Base-by-base conservation (phyloP, 495 filamentous ascomycete genomes). In the Hypomontagnella monticulosa region DNA sequence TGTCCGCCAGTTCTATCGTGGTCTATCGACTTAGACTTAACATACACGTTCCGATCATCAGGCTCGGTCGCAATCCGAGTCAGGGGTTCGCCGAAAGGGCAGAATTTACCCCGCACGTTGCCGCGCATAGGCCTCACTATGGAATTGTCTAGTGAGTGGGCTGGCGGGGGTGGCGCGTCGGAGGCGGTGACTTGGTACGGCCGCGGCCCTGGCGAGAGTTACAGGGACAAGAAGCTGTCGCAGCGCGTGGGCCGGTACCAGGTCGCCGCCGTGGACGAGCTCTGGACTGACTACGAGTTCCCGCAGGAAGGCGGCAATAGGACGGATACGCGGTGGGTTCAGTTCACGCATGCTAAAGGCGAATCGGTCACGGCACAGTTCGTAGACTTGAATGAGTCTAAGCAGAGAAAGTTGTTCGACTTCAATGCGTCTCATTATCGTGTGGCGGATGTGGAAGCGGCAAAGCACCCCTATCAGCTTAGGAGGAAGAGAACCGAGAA, bases 271-370 rank as follows among this genome's bases (percentile, higher is more conserved):
- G 73, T 84, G 2, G 74, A 74, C 9, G 74, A 82, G 4, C 78
- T 89, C 40, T 81, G 82, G 53, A 82, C 82, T 1, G 72, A 78
- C 3, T 89, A 88, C 66, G 88, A 90, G 38, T 81, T 83, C 30
- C 87, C 87, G 0, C 88, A 89, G 57, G 87, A 90, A 58, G 82
- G 78, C 46, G 82, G 85, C 33, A 89, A 89, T 57, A 74, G 85
- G n/a, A 84, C 82, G 40, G 85, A 84, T 15, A 85, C 82, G 3
- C 65, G 80, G 14, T 89, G 84, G 84, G 70, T 87, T 18, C 52
- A 72, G 34, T 70, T 84, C 10, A 66, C 66, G 4, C 69, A 81
- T 43, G 56, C 59, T 0, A 54, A 74, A 3, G 77, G 78, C 10
- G 67, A 73, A 51, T 72, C 77, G 27, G 37, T 81, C 12, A 76